phyloP scores from a whole-genome alignment of 1,139 yeast species.

The Blastobotrys ciferrii region DNA sequence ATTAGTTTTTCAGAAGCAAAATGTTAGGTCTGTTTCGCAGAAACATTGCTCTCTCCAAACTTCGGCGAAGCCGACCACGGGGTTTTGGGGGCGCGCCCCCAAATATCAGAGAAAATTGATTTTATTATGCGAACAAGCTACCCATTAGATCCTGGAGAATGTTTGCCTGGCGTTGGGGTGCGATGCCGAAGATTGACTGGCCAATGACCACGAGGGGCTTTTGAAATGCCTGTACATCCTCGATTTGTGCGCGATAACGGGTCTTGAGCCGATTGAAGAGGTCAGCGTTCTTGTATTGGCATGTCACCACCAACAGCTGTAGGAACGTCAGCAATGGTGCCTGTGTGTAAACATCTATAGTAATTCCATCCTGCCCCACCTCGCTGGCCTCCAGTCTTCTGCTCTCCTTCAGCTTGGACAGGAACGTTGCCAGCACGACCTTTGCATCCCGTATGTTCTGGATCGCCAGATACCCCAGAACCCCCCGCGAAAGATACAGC shows the following conservation, averaged over 20 bases:
- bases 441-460: constrained; percentile 60
- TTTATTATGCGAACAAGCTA: constrained; percentile 53
- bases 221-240: constrained; percentile 40
- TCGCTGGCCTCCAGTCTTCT: constrained; percentile 21
- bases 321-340: constrained; percentile 58
- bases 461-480: constrained; percentile 65
- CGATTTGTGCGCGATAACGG: constrained; percentile 52
- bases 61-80: too few relatives aligned
- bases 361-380: constrained; percentile 13
- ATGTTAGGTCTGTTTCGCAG: too few relatives aligned
- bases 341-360: constrained; percentile 32
- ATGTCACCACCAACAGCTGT: constrained; percentile 62
- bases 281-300: constrained; percentile 53
- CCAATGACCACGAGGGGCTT: constrained; percentile 42
- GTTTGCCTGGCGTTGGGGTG: constrained; percentile 57
- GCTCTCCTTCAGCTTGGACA: constrained; percentile 33
- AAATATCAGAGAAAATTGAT: too few relatives aligned
- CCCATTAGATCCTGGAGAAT: constrained; percentile 85
- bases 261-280: constrained; percentile 52
- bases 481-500: constrained; percentile 57
- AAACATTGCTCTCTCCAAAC: not conserved
- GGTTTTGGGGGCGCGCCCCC: too few relatives aligned
- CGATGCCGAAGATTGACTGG: constrained; percentile 54
- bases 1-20: too few relatives aligned
- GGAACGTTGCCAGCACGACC: constrained; percentile 45